These are phyloP conservation scores for Peronospora belbahrii DNA, from an alignment of 352 stramenopile genomes.

Conservation along the genomic window DNA sequence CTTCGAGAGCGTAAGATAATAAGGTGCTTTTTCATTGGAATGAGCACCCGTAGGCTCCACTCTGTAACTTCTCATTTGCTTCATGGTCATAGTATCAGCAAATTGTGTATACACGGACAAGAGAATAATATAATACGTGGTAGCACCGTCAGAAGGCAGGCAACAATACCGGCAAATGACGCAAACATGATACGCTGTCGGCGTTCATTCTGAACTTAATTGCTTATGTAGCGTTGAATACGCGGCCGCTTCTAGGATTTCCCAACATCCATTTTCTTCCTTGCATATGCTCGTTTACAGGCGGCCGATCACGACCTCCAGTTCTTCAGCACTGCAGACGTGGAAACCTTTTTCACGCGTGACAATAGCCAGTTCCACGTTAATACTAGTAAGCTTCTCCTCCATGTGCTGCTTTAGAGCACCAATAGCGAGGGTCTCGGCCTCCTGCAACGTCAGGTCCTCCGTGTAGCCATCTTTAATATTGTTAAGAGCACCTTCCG, in stretches of 20 bases:
- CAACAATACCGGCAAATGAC: constrained; percentile 5
- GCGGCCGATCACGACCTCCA: constrained; percentile 87
- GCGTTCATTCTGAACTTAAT: constrained; percentile 18
- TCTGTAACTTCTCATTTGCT: background rate
- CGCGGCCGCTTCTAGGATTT: background rate
- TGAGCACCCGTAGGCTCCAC: background rate
- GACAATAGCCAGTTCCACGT: constrained; percentile 97
- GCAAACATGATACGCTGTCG: constrained; percentile 14
- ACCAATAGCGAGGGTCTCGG: constrained; percentile 92
- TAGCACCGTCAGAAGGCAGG: constrained; percentile 1
- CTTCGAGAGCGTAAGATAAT: too few species aligned
- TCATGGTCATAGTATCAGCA: background rate
- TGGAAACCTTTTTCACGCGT: constrained; percentile 94
- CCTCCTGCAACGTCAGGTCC: constrained; percentile 93
- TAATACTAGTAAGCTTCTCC: constrained; percentile 97
- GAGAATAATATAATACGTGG: background rate
- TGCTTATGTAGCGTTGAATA: constrained; percentile 2
- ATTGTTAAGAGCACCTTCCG: constrained; percentile 96
- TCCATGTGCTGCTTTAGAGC: constrained; percentile 99
- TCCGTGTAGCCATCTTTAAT: constrained; percentile 97
- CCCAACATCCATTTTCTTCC: background rate
- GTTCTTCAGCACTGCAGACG: constrained; percentile 89
- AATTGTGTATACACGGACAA: background rate
- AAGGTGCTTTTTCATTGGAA: background rate
- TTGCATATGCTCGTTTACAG: constrained; percentile 41